Percentiles rank a stretch among this genome's conserved stretches.
phyloP scores from a whole-genome alignment of 2,329 filamentous ascomycete species.

The Grosmannia clavigera region DNA sequence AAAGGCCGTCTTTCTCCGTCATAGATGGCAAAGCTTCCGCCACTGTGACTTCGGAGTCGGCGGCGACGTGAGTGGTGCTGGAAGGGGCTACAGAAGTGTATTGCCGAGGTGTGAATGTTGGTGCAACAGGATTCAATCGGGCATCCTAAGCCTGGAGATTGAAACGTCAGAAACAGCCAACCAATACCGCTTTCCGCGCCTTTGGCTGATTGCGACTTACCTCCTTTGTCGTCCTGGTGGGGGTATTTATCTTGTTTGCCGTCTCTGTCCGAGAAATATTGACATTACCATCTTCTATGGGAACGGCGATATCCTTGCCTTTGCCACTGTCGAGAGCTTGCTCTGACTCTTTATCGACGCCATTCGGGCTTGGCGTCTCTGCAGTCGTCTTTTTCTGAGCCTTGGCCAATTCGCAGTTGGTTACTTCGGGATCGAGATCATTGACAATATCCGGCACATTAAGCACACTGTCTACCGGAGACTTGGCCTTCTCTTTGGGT shows the following conservation, averaged over 20 bases:
- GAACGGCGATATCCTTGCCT: background rate
- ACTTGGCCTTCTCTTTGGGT: slow-evolving; percentile 27
- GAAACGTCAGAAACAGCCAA: slow-evolving; percentile 30
- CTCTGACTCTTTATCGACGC: background rate
- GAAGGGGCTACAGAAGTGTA: slow-evolving; percentile 3
- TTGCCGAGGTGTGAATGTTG: slow-evolving; percentile 39
- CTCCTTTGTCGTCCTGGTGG: slow-evolving; percentile 32
- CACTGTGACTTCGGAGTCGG: background rate
- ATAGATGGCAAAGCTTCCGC: background rate
- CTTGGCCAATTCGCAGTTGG: slow-evolving; percentile 23
- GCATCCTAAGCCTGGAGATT: slow-evolving; percentile 29
- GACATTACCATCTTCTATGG: slow-evolving; percentile 11
- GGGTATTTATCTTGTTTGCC: slow-evolving; percentile 17
- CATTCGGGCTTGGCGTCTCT: background rate
- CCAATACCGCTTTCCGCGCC: slow-evolving; percentile 22
- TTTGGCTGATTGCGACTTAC: slow-evolving; percentile 28
- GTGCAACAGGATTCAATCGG: slow-evolving; percentile 42
- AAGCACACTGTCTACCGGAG: slow-evolving; percentile 11
- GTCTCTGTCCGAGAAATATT: slow-evolving; percentile 5
- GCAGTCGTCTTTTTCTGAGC: slow-evolving; percentile 14
- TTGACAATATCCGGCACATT: slow-evolving; percentile 20
- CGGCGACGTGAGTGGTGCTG: background rate
- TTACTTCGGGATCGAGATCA: slow-evolving; percentile 24
- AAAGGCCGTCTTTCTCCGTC: background rate
- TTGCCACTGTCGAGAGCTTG: background rate